Evolutionary conservation across 2,329 filamentous ascomycete genomes (phyloP).

Genomic region (Fusarium buharicum): DNA sequence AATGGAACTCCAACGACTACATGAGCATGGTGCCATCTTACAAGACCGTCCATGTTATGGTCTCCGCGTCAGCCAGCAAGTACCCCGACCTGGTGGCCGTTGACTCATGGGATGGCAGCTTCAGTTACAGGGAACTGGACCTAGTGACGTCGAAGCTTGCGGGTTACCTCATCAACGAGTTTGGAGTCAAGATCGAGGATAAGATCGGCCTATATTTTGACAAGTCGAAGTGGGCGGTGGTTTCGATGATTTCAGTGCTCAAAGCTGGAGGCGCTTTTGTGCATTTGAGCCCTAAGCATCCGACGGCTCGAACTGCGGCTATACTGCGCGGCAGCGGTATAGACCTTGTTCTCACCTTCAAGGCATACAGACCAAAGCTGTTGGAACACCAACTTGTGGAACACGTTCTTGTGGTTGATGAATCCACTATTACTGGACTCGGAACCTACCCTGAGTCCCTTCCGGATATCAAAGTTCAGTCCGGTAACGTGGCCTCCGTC

Average conservation of each 20-base stretch:
- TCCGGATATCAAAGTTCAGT: slow-evolving; percentile 9
- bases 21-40: slow-evolving; percentile 14
- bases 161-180: slow-evolving; percentile 5
- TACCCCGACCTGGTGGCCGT: slow-evolving; percentile 9
- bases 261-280: slow-evolving; percentile 14
- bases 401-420: slow-evolving; percentile 12
- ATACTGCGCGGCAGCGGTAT: slow-evolving; percentile 10
- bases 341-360: slow-evolving; percentile 5
- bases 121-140: slow-evolving; percentile 12
- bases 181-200: slow-evolving; percentile 13
- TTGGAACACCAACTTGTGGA: slow-evolving; percentile 8
- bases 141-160: slow-evolving; percentile 15
- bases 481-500: slow-evolving; percentile 11
- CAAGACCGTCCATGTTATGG: slow-evolving; percentile 8
- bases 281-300: slow-evolving; percentile 10
- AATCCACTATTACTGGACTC: slow-evolving; percentile 8
- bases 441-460: slow-evolving; percentile 5
- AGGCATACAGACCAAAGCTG: slow-evolving; percentile 6
- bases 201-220: slow-evolving; percentile 14
- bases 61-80: slow-evolving; percentile 12
- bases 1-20: slow-evolving; percentile 14
- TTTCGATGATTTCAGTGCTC: slow-evolving; percentile 12
- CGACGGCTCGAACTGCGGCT: slow-evolving; percentile 9
- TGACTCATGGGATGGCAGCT: slow-evolving; percentile 15
- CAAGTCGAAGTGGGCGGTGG: slow-evolving; percentile 10